A percentile compares a stretch with the other conserved stretches of the same genome.
Evolutionary conservation across 164 flowering plant genomes (phyloP).

Genomic region (Warburgia ugandensis): DNA sequence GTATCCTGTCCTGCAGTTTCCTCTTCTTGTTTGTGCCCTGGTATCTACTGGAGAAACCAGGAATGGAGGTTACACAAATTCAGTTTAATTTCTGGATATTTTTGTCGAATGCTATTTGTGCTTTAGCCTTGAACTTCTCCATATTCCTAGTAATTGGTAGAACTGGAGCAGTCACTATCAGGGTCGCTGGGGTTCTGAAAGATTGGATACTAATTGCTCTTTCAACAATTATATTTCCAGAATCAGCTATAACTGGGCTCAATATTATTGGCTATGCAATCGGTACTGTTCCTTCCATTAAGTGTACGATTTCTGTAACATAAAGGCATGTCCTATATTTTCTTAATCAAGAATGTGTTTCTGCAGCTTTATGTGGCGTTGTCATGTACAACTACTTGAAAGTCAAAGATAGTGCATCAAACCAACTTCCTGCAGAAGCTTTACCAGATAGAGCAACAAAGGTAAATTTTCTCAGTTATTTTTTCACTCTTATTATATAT

Average conservation of each 20-base stretch:
- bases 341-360: background rate
- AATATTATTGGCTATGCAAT: slow-evolving; percentile 91
- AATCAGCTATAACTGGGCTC: slow-evolving; percentile 82
- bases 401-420: slow-evolving; percentile 74
- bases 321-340: no score
- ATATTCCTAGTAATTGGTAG: slow-evolving; percentile 92
- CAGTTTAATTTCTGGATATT: slow-evolving; percentile 95
- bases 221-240: slow-evolving; percentile 92
- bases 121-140: slow-evolving; percentile 89
- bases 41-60: slow-evolving; percentile 81
- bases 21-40: slow-evolving; percentile 84
- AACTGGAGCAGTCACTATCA: slow-evolving; percentile 94
- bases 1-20: slow-evolving; percentile 52
- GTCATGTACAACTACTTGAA: slow-evolving; percentile 96
- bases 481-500: background rate
- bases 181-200: slow-evolving; percentile 96
- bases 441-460: slow-evolving; percentile 50
- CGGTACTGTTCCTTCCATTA: slow-evolving; percentile 40
- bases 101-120: slow-evolving; percentile 88
- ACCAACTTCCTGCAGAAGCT: slow-evolving; percentile 47
- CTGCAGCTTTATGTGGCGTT: slow-evolving; percentile 86
- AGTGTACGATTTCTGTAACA: no score
- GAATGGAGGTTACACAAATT: slow-evolving; percentile 72
- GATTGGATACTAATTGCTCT: slow-evolving; percentile 98
- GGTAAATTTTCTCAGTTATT: slow-evolving; percentile 23